Percentiles rank a stretch among this genome's conserved stretches.
Conservation (phyloP, 2,329 filamentous ascomycete species). For the Fusarium beomiforme region DNA sequence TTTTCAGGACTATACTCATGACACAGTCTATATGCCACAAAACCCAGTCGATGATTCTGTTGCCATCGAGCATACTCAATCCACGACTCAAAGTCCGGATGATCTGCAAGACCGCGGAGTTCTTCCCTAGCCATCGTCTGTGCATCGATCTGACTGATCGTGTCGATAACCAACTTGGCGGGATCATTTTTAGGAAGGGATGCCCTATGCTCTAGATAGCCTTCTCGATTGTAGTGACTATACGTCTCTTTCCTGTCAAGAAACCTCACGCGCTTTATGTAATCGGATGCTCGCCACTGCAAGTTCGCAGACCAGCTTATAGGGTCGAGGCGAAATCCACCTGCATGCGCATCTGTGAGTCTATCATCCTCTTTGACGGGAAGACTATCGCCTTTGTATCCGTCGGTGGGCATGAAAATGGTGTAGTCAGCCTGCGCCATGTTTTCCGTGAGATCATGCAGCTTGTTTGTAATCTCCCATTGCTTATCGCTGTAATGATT, state of each 20-base stretch:
- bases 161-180: neutral
- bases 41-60: neutral
- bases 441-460: slow-evolving; percentile 40
- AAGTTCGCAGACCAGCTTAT: slow-evolving; percentile 27
- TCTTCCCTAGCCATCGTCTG: slow-evolving; percentile 21
- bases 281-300: slow-evolving; percentile 4
- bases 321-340: neutral
- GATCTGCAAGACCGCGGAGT: neutral
- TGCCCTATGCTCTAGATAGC: neutral
- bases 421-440: slow-evolving; percentile 35
- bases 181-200: neutral
- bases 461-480: slow-evolving; percentile 32
- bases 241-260: slow-evolving; percentile 10
- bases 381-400: slow-evolving; percentile 38
- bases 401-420: slow-evolving; percentile 44
- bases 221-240: neutral
- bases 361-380: slow-evolving; percentile 13
- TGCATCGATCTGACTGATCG: slow-evolving; percentile 9
- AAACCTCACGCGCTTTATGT: neutral
- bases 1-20: slow-evolving; percentile 29
- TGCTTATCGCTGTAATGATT: slow-evolving; percentile 7
- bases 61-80: neutral
- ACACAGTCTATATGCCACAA: slow-evolving; percentile 38
- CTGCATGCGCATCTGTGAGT: neutral
- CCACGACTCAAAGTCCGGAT: slow-evolving; percentile 11